phyloP scores from a whole-genome alignment of 108 stramenopile genomes.

The Pseudonitzschia pungens region DNA sequence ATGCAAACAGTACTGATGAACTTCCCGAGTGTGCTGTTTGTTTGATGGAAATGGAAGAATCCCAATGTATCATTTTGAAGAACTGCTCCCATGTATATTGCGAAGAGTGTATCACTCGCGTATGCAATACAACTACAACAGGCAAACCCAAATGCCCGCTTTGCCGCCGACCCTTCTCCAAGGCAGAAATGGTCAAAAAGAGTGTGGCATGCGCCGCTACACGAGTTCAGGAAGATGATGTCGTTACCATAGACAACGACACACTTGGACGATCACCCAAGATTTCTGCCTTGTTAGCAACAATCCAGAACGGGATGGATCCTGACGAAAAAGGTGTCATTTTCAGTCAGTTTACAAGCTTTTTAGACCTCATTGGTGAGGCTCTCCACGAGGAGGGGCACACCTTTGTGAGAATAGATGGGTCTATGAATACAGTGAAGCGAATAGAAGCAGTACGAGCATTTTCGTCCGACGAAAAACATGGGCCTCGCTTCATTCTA shows the following conservation, averaged over 20 bases:
- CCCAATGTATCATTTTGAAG: slow-evolving; percentile 42
- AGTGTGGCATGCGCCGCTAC: neutral
- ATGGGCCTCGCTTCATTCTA: slow-evolving; percentile 46
- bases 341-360: slow-evolving; percentile 63
- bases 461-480: neutral
- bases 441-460: slow-evolving; percentile 14
- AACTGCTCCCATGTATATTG: slow-evolving; percentile 63
- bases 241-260: neutral
- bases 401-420: slow-evolving; percentile 55
- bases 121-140: neutral
- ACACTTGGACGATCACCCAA: slow-evolving; percentile 18
- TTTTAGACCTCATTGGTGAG: slow-evolving; percentile 57
- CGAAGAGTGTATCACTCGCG: slow-evolving; percentile 47
- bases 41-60: slow-evolving; percentile 50
- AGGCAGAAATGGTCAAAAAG: neutral
- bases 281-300: slow-evolving; percentile 39
- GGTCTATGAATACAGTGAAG: slow-evolving; percentile 36
- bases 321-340: slow-evolving; percentile 54
- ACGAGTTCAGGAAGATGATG: neutral
- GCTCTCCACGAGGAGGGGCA: slow-evolving; percentile 46
- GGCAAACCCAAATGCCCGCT: slow-evolving; percentile 41
- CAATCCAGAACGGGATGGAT: slow-evolving; percentile 12
- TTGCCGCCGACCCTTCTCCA: slow-evolving; percentile 40
- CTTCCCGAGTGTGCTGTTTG: slow-evolving; percentile 62
- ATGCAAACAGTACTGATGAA: slow-evolving; percentile 23